Evolutionary conservation across 805 yeast species (phyloP).

Genomic region (Metschnikowia baotianmanensis): DNA sequence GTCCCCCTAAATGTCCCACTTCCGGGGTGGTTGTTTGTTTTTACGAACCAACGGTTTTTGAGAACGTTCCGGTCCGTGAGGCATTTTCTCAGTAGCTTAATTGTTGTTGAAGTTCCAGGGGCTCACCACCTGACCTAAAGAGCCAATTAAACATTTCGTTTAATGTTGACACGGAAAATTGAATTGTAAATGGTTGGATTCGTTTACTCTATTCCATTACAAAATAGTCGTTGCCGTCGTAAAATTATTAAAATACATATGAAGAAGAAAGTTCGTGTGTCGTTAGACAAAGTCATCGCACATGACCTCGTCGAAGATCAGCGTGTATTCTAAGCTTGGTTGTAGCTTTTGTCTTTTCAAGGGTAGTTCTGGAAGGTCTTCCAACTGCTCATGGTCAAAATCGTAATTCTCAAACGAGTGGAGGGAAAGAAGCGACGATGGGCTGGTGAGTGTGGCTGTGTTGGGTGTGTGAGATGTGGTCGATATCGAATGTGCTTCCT

Average conservation of each 20-base stretch:
- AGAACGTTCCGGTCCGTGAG: too few relatives aligned
- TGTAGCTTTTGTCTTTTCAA: conserved; percentile 20
- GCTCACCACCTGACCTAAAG: too few relatives aligned
- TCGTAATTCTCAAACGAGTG: conserved; percentile 27
- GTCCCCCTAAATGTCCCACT: too few relatives aligned
- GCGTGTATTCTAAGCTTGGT: conserved; percentile 16
- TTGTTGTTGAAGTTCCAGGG: too few relatives aligned
- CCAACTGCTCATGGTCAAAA: conserved; percentile 15
- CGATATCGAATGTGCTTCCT: background rate
- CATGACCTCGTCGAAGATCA: conserved; percentile 22
- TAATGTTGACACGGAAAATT: background rate
- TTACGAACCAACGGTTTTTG: too few relatives aligned
- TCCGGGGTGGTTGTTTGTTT: too few relatives aligned
- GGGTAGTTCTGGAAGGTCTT: conserved; percentile 11
- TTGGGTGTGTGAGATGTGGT: conserved; percentile 8
- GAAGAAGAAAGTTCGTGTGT: conserved; percentile 9
- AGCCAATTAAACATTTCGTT: background rate
- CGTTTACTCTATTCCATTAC: too few relatives aligned
- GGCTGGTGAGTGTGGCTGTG: conserved; percentile 30
- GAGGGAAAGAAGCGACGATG: conserved; percentile 35
- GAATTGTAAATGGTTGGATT: background rate
- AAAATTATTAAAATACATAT: conserved; percentile 10
- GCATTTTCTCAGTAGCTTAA: too few relatives aligned
- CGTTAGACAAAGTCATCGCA: conserved; percentile 19
- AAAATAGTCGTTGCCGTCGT: background rate